Conservation (phyloP, 306 rosid genomes). For the Lagenaria siceraria region DNA sequence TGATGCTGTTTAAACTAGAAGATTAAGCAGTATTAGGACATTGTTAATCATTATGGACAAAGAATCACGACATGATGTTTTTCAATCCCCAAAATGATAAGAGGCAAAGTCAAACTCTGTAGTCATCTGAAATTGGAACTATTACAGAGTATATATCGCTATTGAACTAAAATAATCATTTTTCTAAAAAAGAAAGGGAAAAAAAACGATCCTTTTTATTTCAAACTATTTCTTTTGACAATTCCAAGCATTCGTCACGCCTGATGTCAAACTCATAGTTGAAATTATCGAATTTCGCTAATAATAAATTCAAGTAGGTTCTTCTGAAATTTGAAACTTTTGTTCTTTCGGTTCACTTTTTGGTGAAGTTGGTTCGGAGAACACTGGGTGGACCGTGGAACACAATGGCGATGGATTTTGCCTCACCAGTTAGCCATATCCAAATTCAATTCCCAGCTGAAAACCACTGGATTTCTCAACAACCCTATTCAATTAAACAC, state of each 20-base stretch:
- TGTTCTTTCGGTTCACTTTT: neutral
- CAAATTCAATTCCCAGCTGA: neutral
- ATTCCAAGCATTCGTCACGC: constrained; percentile 1
- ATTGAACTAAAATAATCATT: no score
- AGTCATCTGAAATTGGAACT: neutral
- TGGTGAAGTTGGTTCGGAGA: neutral
- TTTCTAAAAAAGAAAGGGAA: no score
- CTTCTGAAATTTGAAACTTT: neutral
- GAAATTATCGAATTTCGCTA: neutral
- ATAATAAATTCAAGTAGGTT: constrained; percentile 4
- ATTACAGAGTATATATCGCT: no score
- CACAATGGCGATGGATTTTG: neutral
- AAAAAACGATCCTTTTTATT: neutral
- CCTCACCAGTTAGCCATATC: no score
- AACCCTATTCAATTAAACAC: neutral
- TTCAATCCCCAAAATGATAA: neutral
- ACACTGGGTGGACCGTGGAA: neutral
- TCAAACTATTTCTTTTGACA: neutral
- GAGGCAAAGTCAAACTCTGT: neutral
- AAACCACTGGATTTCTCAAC: neutral
- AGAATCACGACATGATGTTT: neutral
- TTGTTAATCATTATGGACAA: neutral
- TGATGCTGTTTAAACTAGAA: neutral
- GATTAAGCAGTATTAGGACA: neutral
- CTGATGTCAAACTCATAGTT: neutral